Percentiles rank a stretch among this genome's conserved stretches.
Evolutionary conservation across 768 basidiomycete genomes (phyloP).

Genomic region (Rhizopogon vinicolor): DNA sequence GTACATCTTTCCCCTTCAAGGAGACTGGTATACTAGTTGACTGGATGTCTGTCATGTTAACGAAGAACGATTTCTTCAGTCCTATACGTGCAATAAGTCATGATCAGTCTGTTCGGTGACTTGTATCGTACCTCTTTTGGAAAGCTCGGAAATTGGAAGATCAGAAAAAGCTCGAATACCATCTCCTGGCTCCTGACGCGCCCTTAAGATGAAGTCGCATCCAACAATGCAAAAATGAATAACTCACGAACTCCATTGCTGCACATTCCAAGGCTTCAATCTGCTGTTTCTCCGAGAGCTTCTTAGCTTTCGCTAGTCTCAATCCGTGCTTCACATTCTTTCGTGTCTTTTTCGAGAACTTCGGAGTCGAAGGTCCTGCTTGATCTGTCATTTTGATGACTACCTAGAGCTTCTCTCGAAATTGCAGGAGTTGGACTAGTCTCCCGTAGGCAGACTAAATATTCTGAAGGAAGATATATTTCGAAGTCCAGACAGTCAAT

Average conservation of each 20-base stretch:
- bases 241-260: slow-evolving; percentile 47
- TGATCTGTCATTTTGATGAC: slow-evolving; percentile 12
- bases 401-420: background rate
- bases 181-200: slow-evolving; percentile 43
- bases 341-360: slow-evolving; percentile 4
- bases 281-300: slow-evolving; percentile 42
- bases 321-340: slow-evolving; percentile 8
- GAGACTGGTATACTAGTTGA: slow-evolving; percentile 53
- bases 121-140: slow-evolving; percentile 58
- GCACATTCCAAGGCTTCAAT: slow-evolving; percentile 45
- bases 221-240: background rate
- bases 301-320: slow-evolving; percentile 33
- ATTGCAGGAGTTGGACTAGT: background rate
- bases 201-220: slow-evolving; percentile 5
- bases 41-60: slow-evolving; percentile 83
- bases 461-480: too few relatives aligned
- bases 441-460: too few relatives aligned
- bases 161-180: slow-evolving; percentile 57
- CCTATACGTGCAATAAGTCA: slow-evolving; percentile 39
- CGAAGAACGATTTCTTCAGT: slow-evolving; percentile 81
- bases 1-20: slow-evolving; percentile 58
- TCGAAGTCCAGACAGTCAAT: too few relatives aligned
- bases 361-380: slow-evolving; percentile 16
- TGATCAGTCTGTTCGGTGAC: background rate
- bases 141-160: slow-evolving; percentile 72